Evolutionary conservation across 1,139 yeast species (phyloP).

Genomic region (Pichia inconspicua): DNA sequence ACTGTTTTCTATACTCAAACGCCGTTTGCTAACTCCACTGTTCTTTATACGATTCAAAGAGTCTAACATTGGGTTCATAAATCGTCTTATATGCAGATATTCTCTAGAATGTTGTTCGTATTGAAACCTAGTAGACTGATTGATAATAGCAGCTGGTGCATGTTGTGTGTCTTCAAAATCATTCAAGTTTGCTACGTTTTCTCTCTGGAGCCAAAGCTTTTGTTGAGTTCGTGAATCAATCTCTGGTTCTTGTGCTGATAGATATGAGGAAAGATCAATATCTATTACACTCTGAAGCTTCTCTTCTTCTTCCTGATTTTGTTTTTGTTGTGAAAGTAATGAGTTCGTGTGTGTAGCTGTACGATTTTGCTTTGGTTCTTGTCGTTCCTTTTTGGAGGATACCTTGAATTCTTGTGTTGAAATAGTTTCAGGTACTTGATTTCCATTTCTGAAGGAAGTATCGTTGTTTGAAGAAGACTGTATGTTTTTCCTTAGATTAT

Average conservation of each 20-base stretch:
- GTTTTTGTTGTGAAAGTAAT: not conserved
- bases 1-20: conserved; percentile 18
- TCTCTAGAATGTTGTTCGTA: conserved; percentile 72
- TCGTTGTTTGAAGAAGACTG: not conserved
- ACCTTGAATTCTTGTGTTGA: not conserved
- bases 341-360: not conserved
- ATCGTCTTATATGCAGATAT: conserved; percentile 60
- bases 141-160: conserved; percentile 2
- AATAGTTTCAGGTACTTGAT: not conserved
- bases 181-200: conserved; percentile 31
- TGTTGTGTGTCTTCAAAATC: conserved; percentile 18
- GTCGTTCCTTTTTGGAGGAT: not conserved
- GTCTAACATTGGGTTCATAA: conserved; percentile 60
- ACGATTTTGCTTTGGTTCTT: not conserved
- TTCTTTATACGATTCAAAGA: conserved; percentile 35
- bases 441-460: not conserved
- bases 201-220: conserved; percentile 75
- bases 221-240: conserved; percentile 75
- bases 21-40: conserved; percentile 18
- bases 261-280: conserved; percentile 18
- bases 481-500: conserved; percentile 2
- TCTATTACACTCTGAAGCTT: conserved; percentile 3
- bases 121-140: conserved; percentile 42
- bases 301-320: not conserved
- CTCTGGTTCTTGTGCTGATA: conserved; percentile 23